Evolutionary conservation across 768 basidiomycete species (phyloP).

Genomic region (Royoungia palumana): DNA sequence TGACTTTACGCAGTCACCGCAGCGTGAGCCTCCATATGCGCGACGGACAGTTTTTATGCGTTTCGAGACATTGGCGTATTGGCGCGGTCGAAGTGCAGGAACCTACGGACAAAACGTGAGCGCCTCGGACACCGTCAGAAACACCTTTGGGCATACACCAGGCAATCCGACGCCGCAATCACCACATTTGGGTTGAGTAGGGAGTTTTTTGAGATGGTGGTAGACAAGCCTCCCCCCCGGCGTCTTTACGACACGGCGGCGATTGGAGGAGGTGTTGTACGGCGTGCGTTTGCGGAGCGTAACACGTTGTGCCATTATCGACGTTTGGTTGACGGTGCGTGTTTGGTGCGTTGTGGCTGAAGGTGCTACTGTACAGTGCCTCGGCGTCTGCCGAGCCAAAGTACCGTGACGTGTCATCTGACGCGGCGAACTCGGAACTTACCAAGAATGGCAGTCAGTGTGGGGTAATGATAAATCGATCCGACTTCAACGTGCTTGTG

Average conservation of each 20-base stretch:
- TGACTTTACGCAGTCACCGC: constrained; percentile 92
- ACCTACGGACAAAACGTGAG: constrained; percentile 47
- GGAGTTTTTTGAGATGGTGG: constrained; percentile 96
- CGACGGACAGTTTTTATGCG: constrained; percentile 94
- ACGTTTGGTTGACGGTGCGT: background rate
- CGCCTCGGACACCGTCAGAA: background rate
- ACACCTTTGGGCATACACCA: constrained; percentile 64
- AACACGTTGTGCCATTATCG: constrained; percentile 94
- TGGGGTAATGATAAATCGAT: constrained; percentile 1
- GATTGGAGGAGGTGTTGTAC: constrained; percentile 97
- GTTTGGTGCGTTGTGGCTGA: constrained; percentile 18
- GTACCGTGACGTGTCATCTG: background rate
- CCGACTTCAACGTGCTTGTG: background rate
- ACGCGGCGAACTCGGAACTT: constrained; percentile 5
- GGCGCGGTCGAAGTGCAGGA: constrained; percentile 91
- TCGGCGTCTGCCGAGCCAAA: constrained; percentile 15
- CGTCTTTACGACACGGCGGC: constrained; percentile 94
- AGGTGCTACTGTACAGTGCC: constrained; percentile 18
- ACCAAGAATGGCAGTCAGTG: background rate
- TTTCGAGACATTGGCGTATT: constrained; percentile 96
- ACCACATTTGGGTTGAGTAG: constrained; percentile 92
- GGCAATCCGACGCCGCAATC: constrained; percentile 94
- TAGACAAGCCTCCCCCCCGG: constrained; percentile 98
- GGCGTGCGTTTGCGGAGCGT: constrained; percentile 98
- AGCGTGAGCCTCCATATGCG: constrained; percentile 97